phyloP scores from a whole-genome alignment of 2,329 filamentous ascomycete species.

The Dichotomopilus funicola region DNA sequence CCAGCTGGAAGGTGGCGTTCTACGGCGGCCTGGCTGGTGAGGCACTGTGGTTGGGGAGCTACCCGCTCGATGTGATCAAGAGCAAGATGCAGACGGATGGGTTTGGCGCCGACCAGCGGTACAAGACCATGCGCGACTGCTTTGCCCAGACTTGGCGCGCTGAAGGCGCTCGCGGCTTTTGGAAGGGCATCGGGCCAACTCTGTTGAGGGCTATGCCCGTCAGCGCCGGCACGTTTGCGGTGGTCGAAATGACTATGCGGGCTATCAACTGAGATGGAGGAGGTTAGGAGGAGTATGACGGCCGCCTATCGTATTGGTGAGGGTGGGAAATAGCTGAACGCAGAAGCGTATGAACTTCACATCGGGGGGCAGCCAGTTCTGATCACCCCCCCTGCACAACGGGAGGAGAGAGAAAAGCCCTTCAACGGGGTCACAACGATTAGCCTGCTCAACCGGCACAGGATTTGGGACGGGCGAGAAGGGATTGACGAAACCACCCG shows the following conservation, averaged over 20 bases:
- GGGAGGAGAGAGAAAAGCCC: not conserved
- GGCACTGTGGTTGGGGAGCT: slow-evolving; percentile 85
- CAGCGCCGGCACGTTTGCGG: slow-evolving; percentile 93
- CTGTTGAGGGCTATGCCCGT: slow-evolving; percentile 94
- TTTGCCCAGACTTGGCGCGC: slow-evolving; percentile 73
- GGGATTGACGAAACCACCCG: too few relatives aligned
- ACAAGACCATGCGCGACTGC: slow-evolving; percentile 79
- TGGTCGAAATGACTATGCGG: slow-evolving; percentile 62
- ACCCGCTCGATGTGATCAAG: slow-evolving; percentile 96
- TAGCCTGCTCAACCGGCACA: not conserved
- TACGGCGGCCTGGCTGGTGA: slow-evolving; percentile 94
- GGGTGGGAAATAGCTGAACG: too few relatives aligned
- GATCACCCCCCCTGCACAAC: not conserved
- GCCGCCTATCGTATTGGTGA: too few relatives aligned
- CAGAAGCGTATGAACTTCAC: too few relatives aligned
- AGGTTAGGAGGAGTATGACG: not conserved
- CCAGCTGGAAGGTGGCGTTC: slow-evolving; percentile 76
- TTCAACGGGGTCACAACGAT: slow-evolving; percentile 2
- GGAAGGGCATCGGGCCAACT: slow-evolving; percentile 89
- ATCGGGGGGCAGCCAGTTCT: too few relatives aligned
- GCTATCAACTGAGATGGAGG: slow-evolving; percentile 43
- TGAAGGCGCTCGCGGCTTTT: slow-evolving; percentile 80
- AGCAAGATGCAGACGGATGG: slow-evolving; percentile 99
- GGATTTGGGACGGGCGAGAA: not conserved
- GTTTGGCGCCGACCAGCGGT: slow-evolving; percentile 66